Evolutionary conservation across 2,329 filamentous ascomycete genomes (phyloP), one percentile per base, ranked within the genome.

Genomic region (Diaporthe amygdali): DNA sequence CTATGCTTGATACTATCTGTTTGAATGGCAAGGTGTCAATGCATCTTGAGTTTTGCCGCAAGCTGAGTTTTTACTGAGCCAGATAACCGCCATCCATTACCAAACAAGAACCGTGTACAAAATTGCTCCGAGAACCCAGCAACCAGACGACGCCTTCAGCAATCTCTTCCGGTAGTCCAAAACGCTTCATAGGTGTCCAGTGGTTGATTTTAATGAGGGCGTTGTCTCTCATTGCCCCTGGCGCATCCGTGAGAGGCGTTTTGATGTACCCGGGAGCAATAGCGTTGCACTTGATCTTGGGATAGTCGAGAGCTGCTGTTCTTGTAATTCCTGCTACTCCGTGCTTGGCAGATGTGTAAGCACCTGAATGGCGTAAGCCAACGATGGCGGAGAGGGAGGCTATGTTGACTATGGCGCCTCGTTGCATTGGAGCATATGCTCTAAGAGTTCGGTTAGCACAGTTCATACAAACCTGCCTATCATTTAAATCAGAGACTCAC

Each of bases 61-160:
- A 9, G n/a, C n/a, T 6, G 4, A 17, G 2, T 12, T 8, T 12
- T 30, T 20, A 59, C 22, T 59, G 55, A 1, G 55, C 30, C 55
- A 59, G 30, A 44, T 59, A 59, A n/a, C 55, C 55, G n/a, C 55
- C 55, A 10, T 59, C 55, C 37, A 59, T 59, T 5, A 59, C 55
- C 2, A 59, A 20, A n/a, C 55, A 59, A 5, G 55, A 59, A 1
- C 55, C 55, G 10, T 59, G 55, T 8, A 59, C 55, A 27, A 59
- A 59, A 15, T 59, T 44, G n/a, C 55, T 59, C 34, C 55, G 55
- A 30, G 55, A 59, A 10, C 55, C 55, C 25, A 59, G 20, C 2
- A 59, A 27, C 55, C 55, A 59, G 2, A 59, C 55, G 30, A 59
- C 55, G 25, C 55, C 55, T 17, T 59, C 55, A 1, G 55, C 55